A percentile compares a stretch with the other conserved stretches of the same genome.
These are phyloP conservation scores for Coleophoma crateriformis DNA, from an alignment of 2,329 filamentous ascomycete genomes.

Conservation along the genomic window DNA sequence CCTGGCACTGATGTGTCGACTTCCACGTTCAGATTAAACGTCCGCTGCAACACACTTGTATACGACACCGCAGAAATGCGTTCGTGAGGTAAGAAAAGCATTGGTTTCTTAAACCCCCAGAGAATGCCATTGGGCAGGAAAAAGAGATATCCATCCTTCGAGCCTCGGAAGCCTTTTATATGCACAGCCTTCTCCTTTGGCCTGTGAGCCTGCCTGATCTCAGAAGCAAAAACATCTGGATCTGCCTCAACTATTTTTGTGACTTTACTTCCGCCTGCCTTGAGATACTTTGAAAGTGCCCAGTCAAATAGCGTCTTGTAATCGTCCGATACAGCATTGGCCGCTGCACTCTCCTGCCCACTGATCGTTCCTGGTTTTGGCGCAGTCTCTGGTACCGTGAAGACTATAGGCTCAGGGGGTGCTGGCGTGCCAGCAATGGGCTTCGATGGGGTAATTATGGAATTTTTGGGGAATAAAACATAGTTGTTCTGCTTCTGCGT, in stretches of 20 bases:
- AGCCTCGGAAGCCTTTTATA: slow-evolving; percentile 60
- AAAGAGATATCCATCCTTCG: slow-evolving; percentile 64
- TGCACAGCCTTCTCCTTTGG: slow-evolving; percentile 58
- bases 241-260: slow-evolving; percentile 47
- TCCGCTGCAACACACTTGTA: slow-evolving; percentile 61
- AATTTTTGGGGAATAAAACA: slow-evolving; percentile 49
- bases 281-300: slow-evolving; percentile 49
- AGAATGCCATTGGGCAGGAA: slow-evolving; percentile 62
- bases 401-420: slow-evolving; percentile 53
- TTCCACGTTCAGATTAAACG: slow-evolving; percentile 63
- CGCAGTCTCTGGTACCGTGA: slow-evolving; percentile 53
- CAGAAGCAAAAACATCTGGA: slow-evolving; percentile 50
- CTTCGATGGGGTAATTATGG: slow-evolving; percentile 46
- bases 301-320: slow-evolving; percentile 56
- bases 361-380: slow-evolving; percentile 55
- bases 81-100: slow-evolving; percentile 58
- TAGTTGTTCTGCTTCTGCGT: slow-evolving; percentile 62
- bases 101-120: slow-evolving; percentile 66
- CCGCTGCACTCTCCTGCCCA: slow-evolving; percentile 43
- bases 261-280: slow-evolving; percentile 37
- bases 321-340: slow-evolving; percentile 50
- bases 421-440: slow-evolving; percentile 29
- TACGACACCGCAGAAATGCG: slow-evolving; percentile 60
- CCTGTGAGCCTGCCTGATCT: slow-evolving; percentile 49
- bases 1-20: slow-evolving; percentile 37